Conservation (phyloP, 805 yeast species). For the Yamadazyma insecticola region DNA sequence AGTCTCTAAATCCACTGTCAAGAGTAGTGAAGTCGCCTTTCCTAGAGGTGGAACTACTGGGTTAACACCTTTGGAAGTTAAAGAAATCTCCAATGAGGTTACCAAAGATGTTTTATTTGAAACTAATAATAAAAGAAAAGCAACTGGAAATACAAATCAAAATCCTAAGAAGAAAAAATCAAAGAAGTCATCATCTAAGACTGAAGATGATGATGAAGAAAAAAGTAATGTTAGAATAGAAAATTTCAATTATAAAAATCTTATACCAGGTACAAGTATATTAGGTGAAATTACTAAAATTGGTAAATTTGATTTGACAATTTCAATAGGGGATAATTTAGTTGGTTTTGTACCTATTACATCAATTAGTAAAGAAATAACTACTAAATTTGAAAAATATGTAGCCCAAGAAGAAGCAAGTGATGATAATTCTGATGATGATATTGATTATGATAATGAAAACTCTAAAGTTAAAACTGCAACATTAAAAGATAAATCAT, state of each 20-base stretch:
- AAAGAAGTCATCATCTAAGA: conserved; percentile 13
- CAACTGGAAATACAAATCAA: conserved; percentile 20
- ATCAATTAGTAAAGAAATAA: conserved; percentile 60
- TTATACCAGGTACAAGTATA: conserved; percentile 68
- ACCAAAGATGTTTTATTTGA: conserved; percentile 81
- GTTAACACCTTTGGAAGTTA: conserved; percentile 83
- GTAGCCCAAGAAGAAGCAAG: conserved; percentile 42
- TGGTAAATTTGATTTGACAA: conserved; percentile 55
- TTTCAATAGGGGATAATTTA: conserved; percentile 77
- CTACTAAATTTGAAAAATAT: conserved; percentile 50
- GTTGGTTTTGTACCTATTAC: conserved; percentile 76
- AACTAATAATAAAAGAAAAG: conserved; percentile 25
- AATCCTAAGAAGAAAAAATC: conserved; percentile 21
- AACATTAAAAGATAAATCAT: conserved; percentile 12
- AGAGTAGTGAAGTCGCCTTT: conserved; percentile 56
- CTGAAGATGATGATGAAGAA: conserved; percentile 19
- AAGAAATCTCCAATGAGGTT: conserved; percentile 90
- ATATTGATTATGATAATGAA: conserved; percentile 33
- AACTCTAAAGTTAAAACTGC: conserved; percentile 18
- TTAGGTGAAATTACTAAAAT: conserved; percentile 72
- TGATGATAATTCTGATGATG: conserved; percentile 20
- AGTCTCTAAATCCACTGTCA: conserved; percentile 30
- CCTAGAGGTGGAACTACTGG: conserved; percentile 96
- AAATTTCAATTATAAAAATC: conserved; percentile 53
- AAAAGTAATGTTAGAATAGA: conserved; percentile 49